Conservation (phyloP, 148 eudicot genomes). For the Limonium bicolor region DNA sequence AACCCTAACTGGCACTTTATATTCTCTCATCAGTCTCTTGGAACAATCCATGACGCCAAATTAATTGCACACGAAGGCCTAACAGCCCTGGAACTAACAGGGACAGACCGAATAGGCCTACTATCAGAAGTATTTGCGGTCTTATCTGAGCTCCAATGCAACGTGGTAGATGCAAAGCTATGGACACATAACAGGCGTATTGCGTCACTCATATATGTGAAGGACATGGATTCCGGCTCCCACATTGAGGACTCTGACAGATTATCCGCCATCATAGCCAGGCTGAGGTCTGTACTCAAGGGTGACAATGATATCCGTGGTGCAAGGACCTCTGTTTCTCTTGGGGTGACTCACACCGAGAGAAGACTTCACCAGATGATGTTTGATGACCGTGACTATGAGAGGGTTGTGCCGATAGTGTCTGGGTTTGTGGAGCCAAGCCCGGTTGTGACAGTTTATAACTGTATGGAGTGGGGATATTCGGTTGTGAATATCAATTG, state of each 20-base stretch:
- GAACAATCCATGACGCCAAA: constrained; percentile 38
- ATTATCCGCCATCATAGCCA: constrained; percentile 33
- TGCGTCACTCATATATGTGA: constrained; percentile 62
- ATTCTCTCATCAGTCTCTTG: constrained; percentile 34
- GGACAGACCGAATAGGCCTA: constrained; percentile 72
- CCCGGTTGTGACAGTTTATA: constrained; percentile 44
- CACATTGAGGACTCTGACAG: constrained; percentile 49
- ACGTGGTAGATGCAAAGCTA: constrained; percentile 68
- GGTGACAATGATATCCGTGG: constrained; percentile 81
- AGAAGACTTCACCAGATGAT: constrained; percentile 89
- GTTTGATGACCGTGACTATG: constrained; percentile 87
- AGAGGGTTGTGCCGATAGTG: constrained; percentile 21
- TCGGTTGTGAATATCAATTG: constrained; percentile 74
- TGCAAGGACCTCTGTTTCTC: constrained; percentile 54
- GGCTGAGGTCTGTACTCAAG: constrained; percentile 59
- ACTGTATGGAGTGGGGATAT: constrained; percentile 57
- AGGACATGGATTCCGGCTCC: constrained; percentile 60
- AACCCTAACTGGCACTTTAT: neutral
- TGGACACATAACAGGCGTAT: constrained; percentile 93
- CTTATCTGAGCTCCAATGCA: constrained; percentile 45
- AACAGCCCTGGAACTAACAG: constrained; percentile 72
- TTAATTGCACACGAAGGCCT: constrained; percentile 36
- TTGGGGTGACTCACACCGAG: constrained; percentile 63
- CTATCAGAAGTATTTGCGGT: constrained; percentile 86
- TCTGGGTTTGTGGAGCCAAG: constrained; percentile 21